Evolutionary conservation across 208 protist species (phyloP), one percentile per base, ranked within the genome.

Genomic region (Leishmania lainsoni): DNA sequence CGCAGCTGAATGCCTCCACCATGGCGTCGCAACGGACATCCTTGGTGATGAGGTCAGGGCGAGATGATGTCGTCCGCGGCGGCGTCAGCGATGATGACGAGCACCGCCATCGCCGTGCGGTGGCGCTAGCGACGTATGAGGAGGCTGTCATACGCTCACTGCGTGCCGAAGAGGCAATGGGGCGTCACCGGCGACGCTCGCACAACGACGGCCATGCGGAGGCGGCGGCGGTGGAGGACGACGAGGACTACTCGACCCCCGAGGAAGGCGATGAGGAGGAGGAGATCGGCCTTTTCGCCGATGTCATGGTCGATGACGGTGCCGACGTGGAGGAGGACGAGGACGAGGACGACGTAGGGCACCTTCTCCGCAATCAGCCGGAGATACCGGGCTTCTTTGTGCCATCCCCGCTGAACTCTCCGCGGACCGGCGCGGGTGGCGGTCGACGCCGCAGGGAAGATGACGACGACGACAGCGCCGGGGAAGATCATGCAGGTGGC

Each of bases 401-500:
- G 52, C 32, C 56, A 5, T 66, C 74, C 29, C 54, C 32, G 20
- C 48, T 48, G 8, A 29, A n/a, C 16, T 26, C 29, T 8, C 16
- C 52, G 16, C 74, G 22, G 32, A 20, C 26, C 42, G 49, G 35
- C 29, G 45, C 10, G 42, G 54, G 22, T 48, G 61, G 76, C 52
- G 76, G 52, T 16, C 59, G 58, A 42, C 32, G 17, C 56, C 17
- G 54, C 56, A 42, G 22, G 3, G 74, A 65, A 5, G 76, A 56
- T 20, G 75, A 42, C 35, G 63, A 83, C 22, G 83, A 83, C 29
- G 68, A 79, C n/a, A 56, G 39, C 49, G 75, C 56, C 5, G 72
- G 70, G 56, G 83, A 79, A 22, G 86, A 76, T 3, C 61, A 81
- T 6, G 87, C 86, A 8, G 81, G 83, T 14, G 81, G 72, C 2